Percentiles rank a stretch among this genome's conserved stretches.
Evolutionary conservation across 2,329 filamentous ascomycete species (phyloP).

Genomic region (Samsoniella hepiali): DNA sequence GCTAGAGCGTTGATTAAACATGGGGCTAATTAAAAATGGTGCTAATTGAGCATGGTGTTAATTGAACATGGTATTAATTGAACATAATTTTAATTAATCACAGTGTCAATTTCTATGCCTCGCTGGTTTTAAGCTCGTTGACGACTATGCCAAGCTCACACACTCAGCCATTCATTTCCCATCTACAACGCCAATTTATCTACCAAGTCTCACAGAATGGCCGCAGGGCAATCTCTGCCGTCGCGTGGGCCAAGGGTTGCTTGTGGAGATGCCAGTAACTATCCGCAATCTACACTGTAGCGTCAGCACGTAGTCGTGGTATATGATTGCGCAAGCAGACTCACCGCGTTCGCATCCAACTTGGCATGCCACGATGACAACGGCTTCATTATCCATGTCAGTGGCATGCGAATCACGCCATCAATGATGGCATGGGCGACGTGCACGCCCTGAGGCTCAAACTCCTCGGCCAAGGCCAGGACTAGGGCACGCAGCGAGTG

Average conservation of each 20-base stretch:
- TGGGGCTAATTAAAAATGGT: no score
- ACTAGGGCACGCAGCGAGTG: conserved; percentile 12
- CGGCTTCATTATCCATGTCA: conserved; percentile 18
- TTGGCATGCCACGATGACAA: conserved; percentile 18
- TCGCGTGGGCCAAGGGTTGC: conserved; percentile 6
- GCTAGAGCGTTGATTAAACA: not conserved
- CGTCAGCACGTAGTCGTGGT: not conserved
- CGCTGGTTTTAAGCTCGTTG: no score
- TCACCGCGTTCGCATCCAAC: conserved; percentile 13
- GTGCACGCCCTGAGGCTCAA: conserved; percentile 17
- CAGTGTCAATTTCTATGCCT: no score
- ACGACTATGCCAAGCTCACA: no score
- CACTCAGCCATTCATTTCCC: not conserved
- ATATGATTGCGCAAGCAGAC: not conserved
- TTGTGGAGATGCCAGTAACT: conserved; percentile 19
- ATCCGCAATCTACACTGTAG: conserved; percentile 7
- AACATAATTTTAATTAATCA: no score
- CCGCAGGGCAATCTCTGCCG: conserved; percentile 8
- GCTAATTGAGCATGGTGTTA: no score
- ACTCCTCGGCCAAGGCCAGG: conserved; percentile 6
- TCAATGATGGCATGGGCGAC: conserved; percentile 19
- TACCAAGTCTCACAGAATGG: conserved; percentile 17
- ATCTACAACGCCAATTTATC: not conserved
- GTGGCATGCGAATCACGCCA: conserved; percentile 18
- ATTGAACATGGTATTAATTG: no score